phyloP scores from a whole-genome alignment of 1,284 basidiomycete species.

The Schizopora paradoxa region DNA sequence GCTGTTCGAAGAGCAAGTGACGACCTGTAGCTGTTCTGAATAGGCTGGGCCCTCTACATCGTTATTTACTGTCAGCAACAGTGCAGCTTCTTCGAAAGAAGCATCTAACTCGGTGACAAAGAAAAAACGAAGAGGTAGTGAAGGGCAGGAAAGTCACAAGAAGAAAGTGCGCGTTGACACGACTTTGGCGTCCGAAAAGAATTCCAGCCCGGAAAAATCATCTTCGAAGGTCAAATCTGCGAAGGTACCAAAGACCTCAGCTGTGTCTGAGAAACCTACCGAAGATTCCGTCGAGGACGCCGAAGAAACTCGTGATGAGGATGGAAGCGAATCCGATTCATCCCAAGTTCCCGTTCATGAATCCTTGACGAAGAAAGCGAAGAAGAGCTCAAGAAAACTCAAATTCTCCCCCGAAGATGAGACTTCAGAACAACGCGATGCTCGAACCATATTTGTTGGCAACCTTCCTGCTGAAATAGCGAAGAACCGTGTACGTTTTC shows the following conservation, averaged over 20 bases:
- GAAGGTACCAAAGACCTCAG: constrained; percentile 1
- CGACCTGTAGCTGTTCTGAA: neutral
- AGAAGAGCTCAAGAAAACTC: constrained; percentile 23
- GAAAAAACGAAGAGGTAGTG: no score
- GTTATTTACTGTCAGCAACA: neutral
- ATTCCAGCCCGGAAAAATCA: neutral
- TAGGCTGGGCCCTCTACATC: constrained; percentile 15
- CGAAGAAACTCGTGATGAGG: constrained; percentile 29
- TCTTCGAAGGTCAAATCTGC: constrained; percentile 6
- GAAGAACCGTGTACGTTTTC: constrained; percentile 59
- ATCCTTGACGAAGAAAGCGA: constrained; percentile 30
- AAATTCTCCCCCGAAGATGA: constrained; percentile 61
- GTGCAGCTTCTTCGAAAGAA: constrained; percentile 3
- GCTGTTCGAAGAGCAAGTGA: neutral
- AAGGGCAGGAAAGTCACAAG: constrained; percentile 16
- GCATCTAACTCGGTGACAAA: no score
- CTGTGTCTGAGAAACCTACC: constrained; percentile 9
- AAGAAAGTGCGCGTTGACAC: neutral
- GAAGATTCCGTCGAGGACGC: constrained; percentile 4
- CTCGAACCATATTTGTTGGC: constrained; percentile 89
- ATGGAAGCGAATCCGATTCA: constrained; percentile 20
- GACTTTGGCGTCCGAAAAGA: neutral
- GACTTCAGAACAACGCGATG: constrained; percentile 63
- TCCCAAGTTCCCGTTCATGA: constrained; percentile 40
- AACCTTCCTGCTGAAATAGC: constrained; percentile 79